Evolutionary conservation across 768 basidiomycete genomes (phyloP).

Genomic region (Boletus bicolor): DNA sequence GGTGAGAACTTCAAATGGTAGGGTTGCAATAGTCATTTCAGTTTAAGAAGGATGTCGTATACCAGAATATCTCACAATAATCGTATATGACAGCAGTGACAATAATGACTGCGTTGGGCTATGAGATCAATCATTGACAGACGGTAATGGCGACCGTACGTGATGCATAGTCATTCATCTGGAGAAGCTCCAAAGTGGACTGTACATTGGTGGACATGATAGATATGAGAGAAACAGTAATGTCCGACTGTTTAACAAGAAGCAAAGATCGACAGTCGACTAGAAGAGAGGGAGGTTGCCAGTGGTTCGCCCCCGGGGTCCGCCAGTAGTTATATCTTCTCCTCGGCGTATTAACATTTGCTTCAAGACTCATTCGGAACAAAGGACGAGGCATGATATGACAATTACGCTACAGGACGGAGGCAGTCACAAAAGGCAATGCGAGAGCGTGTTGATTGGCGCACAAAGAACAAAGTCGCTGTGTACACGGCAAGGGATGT

Average conservation of each 20-base stretch:
- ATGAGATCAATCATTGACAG: neutral
- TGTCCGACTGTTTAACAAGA: neutral
- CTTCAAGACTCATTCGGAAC: too few species aligned
- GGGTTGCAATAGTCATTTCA: neutral
- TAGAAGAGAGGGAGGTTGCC: neutral
- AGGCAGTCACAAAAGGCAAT: too few species aligned
- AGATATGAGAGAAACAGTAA: neutral
- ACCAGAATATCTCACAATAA: neutral
- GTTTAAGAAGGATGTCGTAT: neutral
- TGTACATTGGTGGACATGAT: neutral
- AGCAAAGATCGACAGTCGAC: too few species aligned
- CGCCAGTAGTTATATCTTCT: neutral
- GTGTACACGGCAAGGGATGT: too few species aligned
- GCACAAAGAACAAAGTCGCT: too few species aligned
- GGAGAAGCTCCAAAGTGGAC: neutral
- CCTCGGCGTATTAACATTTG: too few species aligned
- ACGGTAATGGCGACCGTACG: neutral
- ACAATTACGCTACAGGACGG: too few species aligned
- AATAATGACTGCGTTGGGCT: neutral
- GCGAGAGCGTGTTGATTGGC: too few species aligned
- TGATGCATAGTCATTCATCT: neutral
- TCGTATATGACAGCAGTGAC: too few species aligned
- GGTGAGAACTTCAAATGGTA: neutral
- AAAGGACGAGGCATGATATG: too few species aligned
- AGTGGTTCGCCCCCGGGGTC: neutral